Conservation (phyloP, 2,329 filamentous ascomycete genomes). For the Ophioceras dolichostomum region DNA sequence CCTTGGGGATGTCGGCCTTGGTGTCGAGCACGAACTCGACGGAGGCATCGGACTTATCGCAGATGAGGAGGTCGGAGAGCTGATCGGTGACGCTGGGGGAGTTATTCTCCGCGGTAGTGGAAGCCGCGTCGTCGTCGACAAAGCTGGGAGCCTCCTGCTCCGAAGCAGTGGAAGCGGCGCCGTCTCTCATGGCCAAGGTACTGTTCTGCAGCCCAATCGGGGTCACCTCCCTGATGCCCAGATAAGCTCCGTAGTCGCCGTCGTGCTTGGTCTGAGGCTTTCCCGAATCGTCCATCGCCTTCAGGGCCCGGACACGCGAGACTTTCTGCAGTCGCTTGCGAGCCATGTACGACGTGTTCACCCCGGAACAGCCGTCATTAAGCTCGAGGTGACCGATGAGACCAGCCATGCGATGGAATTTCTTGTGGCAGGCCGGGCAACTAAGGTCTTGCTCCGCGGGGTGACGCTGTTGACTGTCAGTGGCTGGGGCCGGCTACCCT, state of each 20-base stretch:
- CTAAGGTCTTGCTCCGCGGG: conserved; percentile 24
- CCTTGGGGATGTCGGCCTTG: not conserved
- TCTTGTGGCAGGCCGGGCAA: conserved; percentile 32
- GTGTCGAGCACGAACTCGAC: no score
- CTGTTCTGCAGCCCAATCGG: no score
- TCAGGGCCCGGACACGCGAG: not conserved
- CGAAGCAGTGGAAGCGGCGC: no score
- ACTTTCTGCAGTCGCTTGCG: conserved; percentile 15
- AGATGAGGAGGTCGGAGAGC: no score
- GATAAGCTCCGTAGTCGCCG: not conserved
- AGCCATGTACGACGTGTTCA: conserved; percentile 20
- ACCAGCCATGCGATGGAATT: conserved; percentile 21
- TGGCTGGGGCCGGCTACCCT: conserved; percentile 4
- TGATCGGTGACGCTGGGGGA: no score
- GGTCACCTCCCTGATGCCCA: no score
- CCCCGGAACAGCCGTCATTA: conserved; percentile 21
- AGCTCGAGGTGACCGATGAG: conserved; percentile 34
- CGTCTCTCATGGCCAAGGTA: no score
- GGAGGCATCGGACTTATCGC: no score
- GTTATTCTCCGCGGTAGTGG: no score
- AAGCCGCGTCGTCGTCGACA: no score
- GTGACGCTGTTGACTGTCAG: conserved; percentile 19
- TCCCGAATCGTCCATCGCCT: not conserved
- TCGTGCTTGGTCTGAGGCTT: not conserved
- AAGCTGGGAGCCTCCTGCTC: no score